phyloP scores from a whole-genome alignment of 257 asterid species.

The Paraleonurus japonicus region DNA sequence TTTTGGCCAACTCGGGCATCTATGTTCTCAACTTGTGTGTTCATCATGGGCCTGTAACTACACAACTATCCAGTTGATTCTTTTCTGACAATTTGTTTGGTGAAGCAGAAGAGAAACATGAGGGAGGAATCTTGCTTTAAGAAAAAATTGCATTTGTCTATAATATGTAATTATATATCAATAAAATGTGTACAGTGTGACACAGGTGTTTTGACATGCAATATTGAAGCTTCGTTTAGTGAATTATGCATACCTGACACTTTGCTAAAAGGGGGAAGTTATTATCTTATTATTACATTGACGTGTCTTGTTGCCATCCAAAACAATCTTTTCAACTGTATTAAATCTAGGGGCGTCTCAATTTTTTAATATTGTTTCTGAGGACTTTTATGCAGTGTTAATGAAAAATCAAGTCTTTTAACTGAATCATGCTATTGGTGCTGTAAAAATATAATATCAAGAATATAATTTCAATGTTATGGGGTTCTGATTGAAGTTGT shows the following conservation, averaged over 20 bases:
- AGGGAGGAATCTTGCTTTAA: constrained; percentile 7
- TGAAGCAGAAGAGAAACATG: background rate
- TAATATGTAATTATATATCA: too few relatives aligned
- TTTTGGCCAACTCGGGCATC: background rate
- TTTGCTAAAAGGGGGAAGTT: background rate
- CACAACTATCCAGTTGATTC: background rate
- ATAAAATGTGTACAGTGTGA: background rate
- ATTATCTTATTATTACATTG: background rate
- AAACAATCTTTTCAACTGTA: constrained; percentile 8
- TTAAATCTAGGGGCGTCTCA: background rate
- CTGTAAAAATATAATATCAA: background rate
- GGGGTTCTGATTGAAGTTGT: constrained; percentile 1
- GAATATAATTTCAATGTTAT: background rate
- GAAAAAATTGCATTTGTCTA: background rate
- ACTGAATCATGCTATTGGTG: constrained; percentile 6
- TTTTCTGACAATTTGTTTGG: background rate
- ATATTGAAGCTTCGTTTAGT: constrained; percentile 5
- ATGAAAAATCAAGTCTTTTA: background rate
- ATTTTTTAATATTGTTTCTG: background rate
- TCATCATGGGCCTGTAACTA: background rate
- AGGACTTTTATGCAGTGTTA: background rate
- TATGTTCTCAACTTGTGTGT: constrained; percentile 3
- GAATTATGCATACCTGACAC: background rate
- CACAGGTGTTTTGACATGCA: background rate
- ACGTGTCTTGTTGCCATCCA: background rate